Base-by-base conservation (phyloP, 2,329 filamentous ascomycete species). In the Nemania serpens region DNA sequence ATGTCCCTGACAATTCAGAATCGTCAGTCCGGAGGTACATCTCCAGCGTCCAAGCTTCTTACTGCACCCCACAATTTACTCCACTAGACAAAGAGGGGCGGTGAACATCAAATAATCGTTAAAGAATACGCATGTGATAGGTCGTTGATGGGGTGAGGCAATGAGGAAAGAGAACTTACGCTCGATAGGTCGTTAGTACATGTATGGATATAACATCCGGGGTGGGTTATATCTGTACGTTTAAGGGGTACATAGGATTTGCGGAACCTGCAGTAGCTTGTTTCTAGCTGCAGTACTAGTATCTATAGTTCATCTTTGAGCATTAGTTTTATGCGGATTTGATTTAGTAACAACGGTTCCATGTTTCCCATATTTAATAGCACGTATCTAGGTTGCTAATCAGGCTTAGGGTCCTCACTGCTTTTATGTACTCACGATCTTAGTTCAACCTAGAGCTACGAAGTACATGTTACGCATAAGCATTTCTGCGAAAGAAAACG, bases 231-330 rank as follows among this genome's bases (percentile, higher is more conserved):
- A 49, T 20, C 7, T 11, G 11, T 13, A 37, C 17, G 29, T 36
- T 20, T 49, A 37, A 10, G 7, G 10, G 13, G 13, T 18, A 17
- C 33, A 13, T 15, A 48, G 12, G 43, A 25, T 46, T 48, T 29
- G 46, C 46, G 39, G 39, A 15, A 36, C 39, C 13, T 22, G 17
- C 41, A 53, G 17, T 53, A 52, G 55, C 15, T 36, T 25, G 47
- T 33, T 46, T 33, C 36, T 47, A 48, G 49, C 12, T 43, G 49
- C 50, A 55, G 45, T 55, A 59, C 4, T 12, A 12, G 6, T n/a
- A 12, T 12, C 17, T 15, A 15, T 42, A 42, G 43, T 20, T 25
- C 15, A 11, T 45, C 12, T 45, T 54, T 47, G 41, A n/a, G n/a
- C n/a, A n/a, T n/a, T 51, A 46, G 41, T 11, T 9, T n/a, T 22